phyloP scores from a whole-genome alignment of 352 stramenopile species.

The Phytopythium boreale region DNA sequence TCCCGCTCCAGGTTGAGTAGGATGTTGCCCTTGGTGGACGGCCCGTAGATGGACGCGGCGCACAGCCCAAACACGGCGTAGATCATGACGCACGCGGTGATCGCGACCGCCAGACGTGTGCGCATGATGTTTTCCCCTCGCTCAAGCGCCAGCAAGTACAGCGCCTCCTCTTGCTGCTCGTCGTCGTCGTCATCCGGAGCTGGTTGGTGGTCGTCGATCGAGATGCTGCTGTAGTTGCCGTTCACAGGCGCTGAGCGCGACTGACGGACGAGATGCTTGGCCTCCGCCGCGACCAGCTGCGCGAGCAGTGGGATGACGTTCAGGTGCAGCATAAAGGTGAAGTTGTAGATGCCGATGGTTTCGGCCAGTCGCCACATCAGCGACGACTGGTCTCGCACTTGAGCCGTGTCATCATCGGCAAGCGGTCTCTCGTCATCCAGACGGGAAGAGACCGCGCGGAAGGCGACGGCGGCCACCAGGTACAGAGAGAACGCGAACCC shows the following conservation, averaged over 20 bases:
- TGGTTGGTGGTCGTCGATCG: neutral
- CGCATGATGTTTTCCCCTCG: slow-evolving; percentile 34
- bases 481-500: slow-evolving; percentile 71
- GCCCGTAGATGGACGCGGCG: slow-evolving; percentile 57
- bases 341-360: slow-evolving; percentile 80
- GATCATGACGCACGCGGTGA: slow-evolving; percentile 44
- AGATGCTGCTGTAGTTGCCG: slow-evolving; percentile 10
- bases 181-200: neutral
- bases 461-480: slow-evolving; percentile 57
- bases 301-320: slow-evolving; percentile 74
- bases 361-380: slow-evolving; percentile 54
- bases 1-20: slow-evolving; percentile 74
- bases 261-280: slow-evolving; percentile 8
- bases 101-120: slow-evolving; percentile 37
- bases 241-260: neutral
- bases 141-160: slow-evolving; percentile 19
- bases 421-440: neutral
- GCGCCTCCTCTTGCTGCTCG: slow-evolving; percentile 3
- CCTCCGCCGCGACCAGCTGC: slow-evolving; percentile 41
- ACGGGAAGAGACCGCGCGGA: slow-evolving; percentile 24
- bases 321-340: slow-evolving; percentile 80
- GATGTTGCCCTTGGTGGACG: slow-evolving; percentile 66
- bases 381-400: neutral
- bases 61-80: slow-evolving; percentile 67
- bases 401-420: neutral